Percentiles rank a stretch among this genome's conserved stretches.
phyloP scores from a whole-genome alignment of 2,329 filamentous ascomycete species.

The Chaetomium strumarium region DNA sequence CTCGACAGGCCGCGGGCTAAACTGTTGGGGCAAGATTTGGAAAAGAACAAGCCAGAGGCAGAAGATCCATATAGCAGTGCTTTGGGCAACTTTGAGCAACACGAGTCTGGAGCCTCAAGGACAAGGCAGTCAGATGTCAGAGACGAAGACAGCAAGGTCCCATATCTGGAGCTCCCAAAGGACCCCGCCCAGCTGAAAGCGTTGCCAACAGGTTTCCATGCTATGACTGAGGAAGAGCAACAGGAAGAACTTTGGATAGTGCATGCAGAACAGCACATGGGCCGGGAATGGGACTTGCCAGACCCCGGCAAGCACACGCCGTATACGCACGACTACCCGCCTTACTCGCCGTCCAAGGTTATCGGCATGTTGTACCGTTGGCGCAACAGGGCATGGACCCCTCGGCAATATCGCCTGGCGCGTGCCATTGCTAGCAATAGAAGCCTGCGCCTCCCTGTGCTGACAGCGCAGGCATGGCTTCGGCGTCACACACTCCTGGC shows the following conservation, averaged over 20 bases:
- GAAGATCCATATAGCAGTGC: not conserved
- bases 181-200: constrained; percentile 3
- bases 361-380: constrained; percentile 15
- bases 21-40: no score
- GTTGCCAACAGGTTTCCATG: constrained; percentile 12
- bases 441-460: constrained; percentile 12
- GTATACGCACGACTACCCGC: constrained; percentile 8
- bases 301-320: constrained; percentile 3
- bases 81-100: not conserved
- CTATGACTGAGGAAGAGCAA: constrained; percentile 12
- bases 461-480: constrained; percentile 16
- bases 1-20: not conserved
- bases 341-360: constrained; percentile 16
- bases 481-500: constrained; percentile 12
- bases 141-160: not conserved
- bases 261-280: constrained; percentile 2
- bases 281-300: constrained; percentile 7
- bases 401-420: constrained; percentile 11
- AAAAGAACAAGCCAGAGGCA: not conserved
- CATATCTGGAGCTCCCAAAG: not conserved
- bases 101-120: not conserved
- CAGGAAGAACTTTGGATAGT: constrained; percentile 18
- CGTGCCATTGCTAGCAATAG: constrained; percentile 17
- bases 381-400: constrained; percentile 5
- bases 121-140: not conserved